These are phyloP conservation scores for Rhizopogon vulgaris DNA, from an alignment of 768 basidiomycete genomes.

Conservation along the genomic window DNA sequence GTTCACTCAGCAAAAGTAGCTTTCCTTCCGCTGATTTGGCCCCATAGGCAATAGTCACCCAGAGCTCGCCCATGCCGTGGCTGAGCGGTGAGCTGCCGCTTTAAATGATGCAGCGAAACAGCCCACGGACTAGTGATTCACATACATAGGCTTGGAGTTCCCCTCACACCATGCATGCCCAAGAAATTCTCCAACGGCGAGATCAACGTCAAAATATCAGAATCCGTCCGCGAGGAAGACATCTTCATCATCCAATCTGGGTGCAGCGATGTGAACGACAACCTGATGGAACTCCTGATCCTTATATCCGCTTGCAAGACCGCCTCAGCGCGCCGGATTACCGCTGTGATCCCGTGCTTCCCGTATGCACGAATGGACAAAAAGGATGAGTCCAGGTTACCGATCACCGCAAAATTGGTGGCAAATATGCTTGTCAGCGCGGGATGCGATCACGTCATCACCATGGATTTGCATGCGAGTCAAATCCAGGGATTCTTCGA, in stretches of 20 bases:
- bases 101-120: constrained; percentile 25
- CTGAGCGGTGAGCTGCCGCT: constrained; percentile 87
- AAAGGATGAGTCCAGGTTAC: constrained; percentile 93
- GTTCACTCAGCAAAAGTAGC: constrained; percentile 15
- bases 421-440: constrained; percentile 97
- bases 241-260: constrained; percentile 97
- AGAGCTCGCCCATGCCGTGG: constrained; percentile 91
- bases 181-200: constrained; percentile 94
- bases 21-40: constrained; percentile 7
- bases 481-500: constrained; percentile 99
- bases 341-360: constrained; percentile 96
- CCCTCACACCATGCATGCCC: constrained; percentile 79
- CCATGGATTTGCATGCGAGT: constrained; percentile 97
- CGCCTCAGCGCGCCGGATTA: constrained; percentile 90
- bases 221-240: constrained; percentile 96
- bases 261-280: constrained; percentile 87
- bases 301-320: constrained; percentile 98
- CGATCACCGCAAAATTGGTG: constrained; percentile 97
- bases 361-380: constrained; percentile 97
- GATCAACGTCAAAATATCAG: constrained; percentile 89
- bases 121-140: constrained; percentile 48
- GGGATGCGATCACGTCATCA: constrained; percentile 97
- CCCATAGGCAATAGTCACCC: constrained; percentile 93
- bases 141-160: constrained; percentile 76
- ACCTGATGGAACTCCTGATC: constrained; percentile 97